These are phyloP conservation scores for Talaromyces proteolyticus DNA, from an alignment of 495 filamentous ascomycete species.

Conservation along the genomic window DNA sequence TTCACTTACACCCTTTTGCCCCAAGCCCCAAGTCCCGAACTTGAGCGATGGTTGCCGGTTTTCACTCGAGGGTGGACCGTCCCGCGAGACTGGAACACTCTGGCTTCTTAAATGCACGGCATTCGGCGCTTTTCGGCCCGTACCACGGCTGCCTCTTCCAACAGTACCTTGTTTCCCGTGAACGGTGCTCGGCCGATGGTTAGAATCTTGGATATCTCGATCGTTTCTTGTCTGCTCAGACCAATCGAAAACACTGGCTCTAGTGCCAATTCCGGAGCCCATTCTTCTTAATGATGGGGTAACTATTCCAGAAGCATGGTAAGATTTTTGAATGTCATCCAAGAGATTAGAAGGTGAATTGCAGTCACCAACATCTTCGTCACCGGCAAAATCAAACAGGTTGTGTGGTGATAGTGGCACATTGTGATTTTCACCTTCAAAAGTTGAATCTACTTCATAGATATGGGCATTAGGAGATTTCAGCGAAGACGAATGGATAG, in stretches of 20 bases:
- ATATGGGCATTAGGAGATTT: background rate
- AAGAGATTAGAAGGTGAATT: background rate
- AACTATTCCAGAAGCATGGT: background rate
- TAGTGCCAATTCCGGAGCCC: constrained; percentile 7
- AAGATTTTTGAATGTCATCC: background rate
- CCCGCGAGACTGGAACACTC: constrained; percentile 84
- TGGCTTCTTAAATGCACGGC: constrained; percentile 84
- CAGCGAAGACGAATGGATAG: background rate
- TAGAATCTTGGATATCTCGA: constrained; percentile 41
- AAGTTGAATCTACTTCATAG: background rate
- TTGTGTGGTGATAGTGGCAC: background rate
- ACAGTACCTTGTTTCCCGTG: constrained; percentile 82
- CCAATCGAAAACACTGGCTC: constrained; percentile 71
- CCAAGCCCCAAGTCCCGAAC: constrained; percentile 84
- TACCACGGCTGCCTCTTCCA: constrained; percentile 63
- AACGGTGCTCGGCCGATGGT: constrained; percentile 75
- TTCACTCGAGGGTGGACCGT: constrained; percentile 44
- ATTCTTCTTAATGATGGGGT: constrained; percentile 16
- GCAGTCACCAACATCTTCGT: background rate
- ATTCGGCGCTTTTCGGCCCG: constrained; percentile 69
- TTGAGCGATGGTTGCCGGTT: constrained; percentile 62
- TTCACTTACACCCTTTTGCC: constrained; percentile 75
- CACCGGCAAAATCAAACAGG: background rate
- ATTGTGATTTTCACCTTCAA: background rate
- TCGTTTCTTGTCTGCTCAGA: constrained; percentile 61